phyloP scores from a whole-genome alignment of 306 rosid genomes.

The Gleditsia sinensis region DNA sequence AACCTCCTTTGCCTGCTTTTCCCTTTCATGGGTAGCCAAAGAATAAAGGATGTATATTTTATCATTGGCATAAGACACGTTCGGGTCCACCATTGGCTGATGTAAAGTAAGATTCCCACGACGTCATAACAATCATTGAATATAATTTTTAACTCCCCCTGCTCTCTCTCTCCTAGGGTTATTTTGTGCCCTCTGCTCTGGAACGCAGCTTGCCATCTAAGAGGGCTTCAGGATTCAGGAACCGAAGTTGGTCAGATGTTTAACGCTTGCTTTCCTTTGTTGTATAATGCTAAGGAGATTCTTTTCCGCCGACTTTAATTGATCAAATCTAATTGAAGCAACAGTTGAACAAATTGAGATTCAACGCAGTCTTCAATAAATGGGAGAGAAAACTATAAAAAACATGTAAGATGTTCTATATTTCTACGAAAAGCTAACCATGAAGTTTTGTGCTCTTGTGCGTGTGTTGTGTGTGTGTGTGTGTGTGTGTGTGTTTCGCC shows the following conservation, averaged over 20 bases:
- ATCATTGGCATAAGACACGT: constrained; percentile 24
- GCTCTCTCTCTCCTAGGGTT: not conserved
- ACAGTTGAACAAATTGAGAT: not conserved
- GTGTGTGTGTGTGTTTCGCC: no score
- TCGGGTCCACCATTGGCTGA: constrained; percentile 28
- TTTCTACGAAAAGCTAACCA: no score
- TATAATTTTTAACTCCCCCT: not conserved
- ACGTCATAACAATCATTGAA: not conserved
- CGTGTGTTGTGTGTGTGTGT: no score
- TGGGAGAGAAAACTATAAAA: no score
- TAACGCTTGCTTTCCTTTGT: no score
- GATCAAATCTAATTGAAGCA: no score
- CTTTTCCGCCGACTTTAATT: no score
- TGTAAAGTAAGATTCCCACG: constrained; percentile 27
- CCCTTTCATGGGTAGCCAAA: constrained; percentile 5
- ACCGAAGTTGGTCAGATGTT: no score
- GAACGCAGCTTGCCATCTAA: not conserved
- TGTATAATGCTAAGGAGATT: no score
- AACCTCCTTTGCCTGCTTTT: constrained; percentile 12
- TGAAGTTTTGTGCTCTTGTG: no score
- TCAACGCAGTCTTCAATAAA: not conserved
- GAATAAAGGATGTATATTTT: constrained; percentile 42
- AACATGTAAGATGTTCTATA: no score
- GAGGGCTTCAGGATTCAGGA: not conserved
- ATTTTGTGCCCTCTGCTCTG: not conserved